Base-by-base conservation (phyloP, 1,284 basidiomycete species). In the Golubevia pallescens region DNA sequence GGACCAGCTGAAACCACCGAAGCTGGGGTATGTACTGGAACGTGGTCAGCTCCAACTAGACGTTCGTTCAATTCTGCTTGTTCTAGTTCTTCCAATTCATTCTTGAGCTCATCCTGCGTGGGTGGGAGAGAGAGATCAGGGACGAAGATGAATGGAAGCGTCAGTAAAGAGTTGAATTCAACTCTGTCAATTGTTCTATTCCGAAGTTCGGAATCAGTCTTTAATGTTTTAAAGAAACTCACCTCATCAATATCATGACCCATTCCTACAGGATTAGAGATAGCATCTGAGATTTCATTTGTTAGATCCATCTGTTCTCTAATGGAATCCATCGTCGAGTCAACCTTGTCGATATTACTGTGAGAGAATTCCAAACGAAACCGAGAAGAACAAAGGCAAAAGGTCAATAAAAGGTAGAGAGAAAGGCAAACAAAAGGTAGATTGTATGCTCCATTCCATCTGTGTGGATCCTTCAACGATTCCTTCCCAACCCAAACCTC, bases 271-370 rank as follows among this genome's bases (percentile, higher is more conserved):
- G 93, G 93, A 84, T 91, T 92, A 53, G 94, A 93, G 81, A 99
- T 95, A 64, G 93, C 91, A n/a, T 95, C 92, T 63, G 93, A 93
- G 70, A 99, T 94, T 88, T 99, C 97, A 86, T 93, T 93, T 64
- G 95, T 95, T 69, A 97, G 88, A 66, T 95, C 93, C 87, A 94
- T 92, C 87, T 98, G 95, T 80, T 97, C 95, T 65, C 92, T 90
- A 77, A 99, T 93, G 66, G 89, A 89, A 73, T 92, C 89, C 94
- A 99, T 98, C 19, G 92, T 94, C 42, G 90, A 88, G 84, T 98
- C 97, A 67, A 99, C 96, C 86, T 93, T 93, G 80, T 93, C 92
- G 76, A 97, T 91, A 73, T 91, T 92, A 86, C 95, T 97, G 73
- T 14, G 58, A 6, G n/a, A n/a, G n/a, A n/a, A n/a, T n/a, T n/a